These are phyloP conservation scores for Tephrocybe sp. DNA, from an alignment of 768 basidiomycete species.

Conservation along the genomic window DNA sequence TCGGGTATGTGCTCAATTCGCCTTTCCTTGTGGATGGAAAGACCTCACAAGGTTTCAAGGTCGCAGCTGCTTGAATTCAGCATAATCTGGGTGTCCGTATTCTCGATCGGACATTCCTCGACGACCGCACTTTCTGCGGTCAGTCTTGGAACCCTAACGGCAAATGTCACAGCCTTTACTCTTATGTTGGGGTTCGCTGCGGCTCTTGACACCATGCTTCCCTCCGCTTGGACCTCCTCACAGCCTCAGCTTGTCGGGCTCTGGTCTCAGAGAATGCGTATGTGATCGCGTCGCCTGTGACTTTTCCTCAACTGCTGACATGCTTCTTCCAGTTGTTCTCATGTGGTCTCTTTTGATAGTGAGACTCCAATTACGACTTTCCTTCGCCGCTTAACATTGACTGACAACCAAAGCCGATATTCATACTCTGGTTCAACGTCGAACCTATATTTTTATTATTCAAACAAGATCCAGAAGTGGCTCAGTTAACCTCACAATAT, in stretches of 20 bases:
- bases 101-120: conserved; percentile 87
- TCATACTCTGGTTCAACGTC: conserved; percentile 76
- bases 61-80: conserved; percentile 83
- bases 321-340: conserved; percentile 47
- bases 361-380: conserved; percentile 37
- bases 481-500: conserved; percentile 69
- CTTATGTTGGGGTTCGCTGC: conserved; percentile 80
- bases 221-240: conserved; percentile 89
- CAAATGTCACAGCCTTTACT: conserved; percentile 70
- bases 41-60: conserved; percentile 29
- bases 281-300: not conserved
- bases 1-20: not conserved
- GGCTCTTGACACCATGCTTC: conserved; percentile 89
- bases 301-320: not conserved
- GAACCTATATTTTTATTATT: conserved; percentile 73
- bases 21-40: not conserved
- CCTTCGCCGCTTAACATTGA: conserved; percentile 28
- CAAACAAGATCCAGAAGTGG: conserved; percentile 81
- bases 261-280: conserved; percentile 87
- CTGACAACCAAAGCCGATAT: conserved; percentile 39
- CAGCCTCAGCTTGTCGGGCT: conserved; percentile 88
- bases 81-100: conserved; percentile 77
- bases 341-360: conserved; percentile 45
- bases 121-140: conserved; percentile 86
- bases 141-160: conserved; percentile 70